phyloP scores from a whole-genome alignment of 768 basidiomycete species.

The Cystofilobasidium capitatum region DNA sequence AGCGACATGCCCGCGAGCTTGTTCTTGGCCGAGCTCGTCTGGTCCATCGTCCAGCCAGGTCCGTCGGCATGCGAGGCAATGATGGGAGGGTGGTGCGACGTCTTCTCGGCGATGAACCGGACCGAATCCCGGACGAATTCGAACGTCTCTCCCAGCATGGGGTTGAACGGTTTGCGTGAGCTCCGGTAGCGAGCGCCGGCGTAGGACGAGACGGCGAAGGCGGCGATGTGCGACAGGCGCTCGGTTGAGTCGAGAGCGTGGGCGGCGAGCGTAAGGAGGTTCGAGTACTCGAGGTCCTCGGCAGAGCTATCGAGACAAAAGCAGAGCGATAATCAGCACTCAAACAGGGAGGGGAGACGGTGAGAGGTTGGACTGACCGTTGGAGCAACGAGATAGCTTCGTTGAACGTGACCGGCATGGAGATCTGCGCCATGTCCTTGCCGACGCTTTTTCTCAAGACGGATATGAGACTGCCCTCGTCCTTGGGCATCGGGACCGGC shows the following conservation, averaged over 20 bases:
- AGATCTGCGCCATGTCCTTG: constrained; percentile 51
- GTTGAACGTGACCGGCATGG: constrained; percentile 82
- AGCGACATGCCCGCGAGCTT: constrained; percentile 85
- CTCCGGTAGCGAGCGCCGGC: constrained; percentile 69
- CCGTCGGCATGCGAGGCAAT: constrained; percentile 80
- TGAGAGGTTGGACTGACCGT: constrained; percentile 41
- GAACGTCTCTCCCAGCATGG: constrained; percentile 74
- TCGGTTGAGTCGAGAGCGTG: constrained; percentile 52
- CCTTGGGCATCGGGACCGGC: constrained; percentile 23
- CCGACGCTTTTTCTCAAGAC: constrained; percentile 82
- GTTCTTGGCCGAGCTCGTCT: constrained; percentile 70
- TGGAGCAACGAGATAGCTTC: constrained; percentile 77
- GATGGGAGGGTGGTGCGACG: constrained; percentile 64
- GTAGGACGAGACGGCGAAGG: constrained; percentile 76
- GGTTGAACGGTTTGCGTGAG: constrained; percentile 76
- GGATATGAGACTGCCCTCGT: constrained; percentile 20
- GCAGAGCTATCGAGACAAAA: constrained; percentile 41
- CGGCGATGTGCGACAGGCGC: constrained; percentile 65
- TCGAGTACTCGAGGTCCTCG: constrained; percentile 72
- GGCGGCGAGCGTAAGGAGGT: constrained; percentile 53
- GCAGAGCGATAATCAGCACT: neutral
- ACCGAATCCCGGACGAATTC: constrained; percentile 55
- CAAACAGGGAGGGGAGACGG: neutral
- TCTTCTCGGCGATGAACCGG: constrained; percentile 71
- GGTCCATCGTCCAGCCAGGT: constrained; percentile 61